Evolutionary conservation across 495 filamentous ascomycete species (phyloP).

Genomic region (Talaromyces liani): DNA sequence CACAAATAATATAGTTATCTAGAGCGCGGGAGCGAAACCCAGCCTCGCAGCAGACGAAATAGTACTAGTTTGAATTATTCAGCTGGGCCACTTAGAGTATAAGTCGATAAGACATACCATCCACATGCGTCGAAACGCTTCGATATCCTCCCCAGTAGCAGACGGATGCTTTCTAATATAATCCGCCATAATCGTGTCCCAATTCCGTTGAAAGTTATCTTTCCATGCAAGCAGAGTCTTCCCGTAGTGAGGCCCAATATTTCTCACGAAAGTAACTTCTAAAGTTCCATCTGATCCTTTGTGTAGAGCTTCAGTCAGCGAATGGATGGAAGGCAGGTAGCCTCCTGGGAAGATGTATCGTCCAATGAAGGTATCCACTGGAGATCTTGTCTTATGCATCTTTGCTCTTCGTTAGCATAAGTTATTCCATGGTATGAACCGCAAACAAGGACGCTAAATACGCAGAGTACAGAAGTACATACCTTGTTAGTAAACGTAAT

Average conservation of each 20-base stretch:
- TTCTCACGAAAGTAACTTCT: constrained; percentile 55
- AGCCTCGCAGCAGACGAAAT: constrained; percentile 67
- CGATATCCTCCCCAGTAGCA: constrained; percentile 50
- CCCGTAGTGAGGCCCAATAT: constrained; percentile 64
- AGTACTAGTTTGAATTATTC: constrained; percentile 40
- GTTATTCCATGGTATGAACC: not conserved
- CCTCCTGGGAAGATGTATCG: constrained; percentile 71
- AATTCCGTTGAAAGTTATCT: constrained; percentile 54
- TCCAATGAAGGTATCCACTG: constrained; percentile 53
- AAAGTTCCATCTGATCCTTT: constrained; percentile 48
- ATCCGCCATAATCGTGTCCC: constrained; percentile 45
- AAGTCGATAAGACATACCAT: constrained; percentile 32
- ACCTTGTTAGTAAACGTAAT: constrained; percentile 63
- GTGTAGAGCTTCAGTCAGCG: constrained; percentile 53
- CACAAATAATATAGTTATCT: constrained; percentile 44
- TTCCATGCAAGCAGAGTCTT: constrained; percentile 61
- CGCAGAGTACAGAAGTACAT: not conserved
- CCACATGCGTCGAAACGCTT: constrained; percentile 64
- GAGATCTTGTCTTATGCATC: constrained; percentile 29
- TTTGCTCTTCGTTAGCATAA: constrained; percentile 10
- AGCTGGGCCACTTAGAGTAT: not conserved
- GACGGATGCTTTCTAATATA: constrained; percentile 42
- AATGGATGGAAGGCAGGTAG: constrained; percentile 58
- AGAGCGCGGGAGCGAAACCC: constrained; percentile 63
- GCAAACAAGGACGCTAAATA: not conserved